Percentiles rank a stretch among this genome's conserved stretches.
phyloP scores from a whole-genome alignment of 2,329 filamentous ascomycete genomes.

The Penicillium vulpinum region DNA sequence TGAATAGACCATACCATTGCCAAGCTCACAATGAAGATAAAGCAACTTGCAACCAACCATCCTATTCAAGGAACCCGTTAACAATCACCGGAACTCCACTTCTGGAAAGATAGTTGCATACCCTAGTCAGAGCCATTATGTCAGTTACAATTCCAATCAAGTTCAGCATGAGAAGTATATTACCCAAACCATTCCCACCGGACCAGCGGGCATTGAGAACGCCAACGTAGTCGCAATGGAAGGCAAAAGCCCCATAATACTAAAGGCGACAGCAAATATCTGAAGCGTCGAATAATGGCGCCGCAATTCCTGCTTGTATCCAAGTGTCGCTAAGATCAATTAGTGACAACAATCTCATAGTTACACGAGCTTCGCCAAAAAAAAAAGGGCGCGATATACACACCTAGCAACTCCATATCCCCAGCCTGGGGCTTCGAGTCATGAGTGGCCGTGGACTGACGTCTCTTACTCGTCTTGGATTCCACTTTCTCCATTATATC shows the following conservation, averaged over 20 bases:
- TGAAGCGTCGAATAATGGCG: slow-evolving; percentile 63
- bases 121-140: slow-evolving; percentile 8
- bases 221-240: slow-evolving; percentile 61
- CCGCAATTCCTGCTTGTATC: slow-evolving; percentile 62
- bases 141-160: background rate
- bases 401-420: slow-evolving; percentile 24
- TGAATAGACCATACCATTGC: slow-evolving; percentile 51
- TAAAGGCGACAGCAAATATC: slow-evolving; percentile 61
- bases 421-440: slow-evolving; percentile 12
- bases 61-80: background rate
- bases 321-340: slow-evolving; percentile 34
- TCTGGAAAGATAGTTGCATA: background rate
- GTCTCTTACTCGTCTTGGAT: slow-evolving; percentile 3
- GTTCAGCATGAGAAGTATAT: background rate
- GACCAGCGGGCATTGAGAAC: slow-evolving; percentile 61
- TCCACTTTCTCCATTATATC: slow-evolving; percentile 1
- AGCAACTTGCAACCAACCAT: slow-evolving; percentile 59
- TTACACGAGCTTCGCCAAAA: background rate
- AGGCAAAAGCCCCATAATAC: slow-evolving; percentile 62
- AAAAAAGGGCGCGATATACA: background rate
- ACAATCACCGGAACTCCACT: background rate
- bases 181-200: slow-evolving; percentile 63
- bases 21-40: slow-evolving; percentile 61
- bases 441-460: background rate
- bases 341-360: background rate